phyloP scores from a whole-genome alignment of 2,329 filamentous ascomycete genomes.

The Cytospora schulzeri region DNA sequence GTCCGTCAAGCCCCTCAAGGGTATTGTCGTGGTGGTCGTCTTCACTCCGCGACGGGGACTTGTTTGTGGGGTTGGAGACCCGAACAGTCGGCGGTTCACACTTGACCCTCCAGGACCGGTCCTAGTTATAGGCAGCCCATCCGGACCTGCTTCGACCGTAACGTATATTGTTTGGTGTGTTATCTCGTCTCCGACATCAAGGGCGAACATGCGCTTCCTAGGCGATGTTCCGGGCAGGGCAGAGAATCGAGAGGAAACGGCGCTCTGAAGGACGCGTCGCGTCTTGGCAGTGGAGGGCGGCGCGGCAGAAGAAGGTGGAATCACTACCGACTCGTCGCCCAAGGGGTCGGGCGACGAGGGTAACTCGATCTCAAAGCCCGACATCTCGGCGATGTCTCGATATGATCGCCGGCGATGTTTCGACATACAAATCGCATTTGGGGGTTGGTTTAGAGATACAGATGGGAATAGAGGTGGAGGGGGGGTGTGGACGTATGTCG shows the following conservation, averaged over 20 bases:
- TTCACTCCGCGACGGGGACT: slow-evolving; percentile 40
- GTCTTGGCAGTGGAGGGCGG: slow-evolving; percentile 26
- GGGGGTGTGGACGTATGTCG: neutral
- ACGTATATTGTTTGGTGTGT: slow-evolving; percentile 56
- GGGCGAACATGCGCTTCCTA: slow-evolving; percentile 58
- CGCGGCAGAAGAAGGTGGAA: slow-evolving; percentile 29
- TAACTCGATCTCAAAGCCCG: slow-evolving; percentile 34
- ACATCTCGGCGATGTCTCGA: slow-evolving; percentile 29
- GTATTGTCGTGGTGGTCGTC: slow-evolving; percentile 53
- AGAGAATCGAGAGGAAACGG: slow-evolving; percentile 42
- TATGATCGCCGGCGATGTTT: slow-evolving; percentile 28
- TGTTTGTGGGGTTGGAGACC: slow-evolving; percentile 45
- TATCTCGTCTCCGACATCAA: slow-evolving; percentile 54
- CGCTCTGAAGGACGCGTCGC: slow-evolving; percentile 47
- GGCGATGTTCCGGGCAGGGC: slow-evolving; percentile 44
- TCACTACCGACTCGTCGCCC: slow-evolving; percentile 39
- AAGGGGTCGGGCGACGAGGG: slow-evolving; percentile 41
- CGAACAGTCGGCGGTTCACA: slow-evolving; percentile 44
- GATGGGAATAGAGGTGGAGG: neutral
- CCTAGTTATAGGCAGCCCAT: slow-evolving; percentile 25
- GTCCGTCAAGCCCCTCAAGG: slow-evolving; percentile 48
- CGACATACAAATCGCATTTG: slow-evolving; percentile 29
- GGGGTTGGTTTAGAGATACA: slow-evolving; percentile 2
- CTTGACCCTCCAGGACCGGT: slow-evolving; percentile 30
- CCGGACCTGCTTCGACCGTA: slow-evolving; percentile 55